Conservation (phyloP, 257 asterid species). For the Lycium barbarum region DNA sequence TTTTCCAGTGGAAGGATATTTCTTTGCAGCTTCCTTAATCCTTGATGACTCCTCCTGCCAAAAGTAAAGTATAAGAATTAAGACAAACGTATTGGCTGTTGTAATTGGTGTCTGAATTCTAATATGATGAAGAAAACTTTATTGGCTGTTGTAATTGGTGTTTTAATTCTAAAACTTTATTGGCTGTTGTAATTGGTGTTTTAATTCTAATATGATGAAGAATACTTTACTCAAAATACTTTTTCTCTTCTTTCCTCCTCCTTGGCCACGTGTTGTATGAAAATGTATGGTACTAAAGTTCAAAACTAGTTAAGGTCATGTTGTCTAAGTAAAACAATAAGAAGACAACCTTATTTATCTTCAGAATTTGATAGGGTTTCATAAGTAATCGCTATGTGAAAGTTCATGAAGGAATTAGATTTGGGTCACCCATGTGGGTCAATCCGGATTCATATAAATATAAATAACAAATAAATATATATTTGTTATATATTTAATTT, state of each 20-base stretch:
- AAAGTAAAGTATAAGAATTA: slow-evolving; percentile 62
- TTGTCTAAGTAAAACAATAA: too few relatives aligned
- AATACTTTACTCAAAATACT: not conserved
- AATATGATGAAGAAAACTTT: not conserved
- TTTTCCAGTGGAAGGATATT: slow-evolving; percentile 28
- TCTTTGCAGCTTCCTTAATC: slow-evolving; percentile 37
- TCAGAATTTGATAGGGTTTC: too few relatives aligned
- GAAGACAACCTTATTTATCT: too few relatives aligned
- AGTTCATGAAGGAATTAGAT: not conserved
- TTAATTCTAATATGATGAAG: not conserved
- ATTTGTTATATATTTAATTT: too few relatives aligned
- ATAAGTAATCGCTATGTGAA: not conserved
- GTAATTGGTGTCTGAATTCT: not conserved
- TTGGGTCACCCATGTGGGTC: too few relatives aligned
- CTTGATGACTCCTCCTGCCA: slow-evolving; percentile 33
- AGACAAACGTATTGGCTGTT: slow-evolving; percentile 18
- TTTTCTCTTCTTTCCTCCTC: slow-evolving; percentile 43
- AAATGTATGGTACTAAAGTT: too few relatives aligned
- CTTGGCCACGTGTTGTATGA: too few relatives aligned
- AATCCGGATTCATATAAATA: too few relatives aligned
- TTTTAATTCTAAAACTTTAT: not conserved
- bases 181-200: not conserved
- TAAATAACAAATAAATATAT: too few relatives aligned
- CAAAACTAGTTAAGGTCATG: too few relatives aligned
- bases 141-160: not conserved